Base-by-base conservation (phyloP, 1,284 basidiomycete species). In the Moesziomyces antarcticus region DNA sequence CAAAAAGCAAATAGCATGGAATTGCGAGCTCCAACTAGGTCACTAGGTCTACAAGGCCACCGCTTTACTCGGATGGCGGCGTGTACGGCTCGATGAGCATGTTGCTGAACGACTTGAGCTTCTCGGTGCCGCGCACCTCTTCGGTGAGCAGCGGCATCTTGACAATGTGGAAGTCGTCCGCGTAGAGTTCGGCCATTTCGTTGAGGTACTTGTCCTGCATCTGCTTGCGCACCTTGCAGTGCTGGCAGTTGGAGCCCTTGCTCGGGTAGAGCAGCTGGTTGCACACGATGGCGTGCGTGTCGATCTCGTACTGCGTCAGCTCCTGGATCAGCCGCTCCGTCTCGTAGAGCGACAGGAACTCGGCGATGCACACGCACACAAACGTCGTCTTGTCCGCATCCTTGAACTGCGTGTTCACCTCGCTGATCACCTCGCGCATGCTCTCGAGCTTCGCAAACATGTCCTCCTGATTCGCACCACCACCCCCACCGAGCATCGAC, bases 381-480 rank as follows among this genome's bases (percentile, higher is more conserved):
- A 99, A 97, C 18, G 82, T 84, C 6, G 96, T 99, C 86, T 96
- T 95, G 85, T 97, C 94, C 91, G 96, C 93, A 85, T 99, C 94
- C 85, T 98, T 98, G 88, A 99, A 99, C 82, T 99, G 97, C 1
- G 93, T 92, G 88, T 99, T 99, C 63, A 99, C 96, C 85, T 99
- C 97, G 24, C 93, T 97, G 82, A 99, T 99, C 64, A 98, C 91
- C 44, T 90, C 92, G 43, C 94, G 89, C 97, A 99, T 99, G 42
- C 91, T 91, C 77, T 99, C 96, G 10, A 99, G 89, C 85, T 98
- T 98, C 35, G 93, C 93, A 84, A 98, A 98, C 93, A 97, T 96
- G 85, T 97, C 95, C 51, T 82, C 81, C 57, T 81, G 80, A 24
- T 68, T 69, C 8, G 52, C 61, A 10, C 91, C 90, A 25, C 91